These are phyloP conservation scores for Plasmodium adleri DNA, from an alignment of 169 alveolate species.

Conservation along the genomic window DNA sequence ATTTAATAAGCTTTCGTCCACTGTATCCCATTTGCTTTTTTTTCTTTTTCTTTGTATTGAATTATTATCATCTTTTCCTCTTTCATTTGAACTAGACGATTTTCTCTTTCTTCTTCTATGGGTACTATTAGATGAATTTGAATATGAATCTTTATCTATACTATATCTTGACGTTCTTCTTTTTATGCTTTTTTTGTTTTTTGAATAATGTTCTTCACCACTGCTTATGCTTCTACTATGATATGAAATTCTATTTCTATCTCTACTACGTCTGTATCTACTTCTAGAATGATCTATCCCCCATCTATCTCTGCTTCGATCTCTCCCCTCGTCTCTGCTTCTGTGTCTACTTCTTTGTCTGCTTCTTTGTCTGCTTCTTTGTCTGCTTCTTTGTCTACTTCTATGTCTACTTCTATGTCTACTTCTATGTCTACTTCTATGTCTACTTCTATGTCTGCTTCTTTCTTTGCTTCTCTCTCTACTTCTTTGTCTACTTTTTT, in stretches of 20 bases:
- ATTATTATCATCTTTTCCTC: slow-evolving; percentile 12
- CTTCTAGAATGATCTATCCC: not conserved
- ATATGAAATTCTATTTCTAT: slow-evolving; percentile 14
- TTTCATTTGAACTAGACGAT: slow-evolving; percentile 25
- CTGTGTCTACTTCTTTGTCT: slow-evolving; percentile 23
- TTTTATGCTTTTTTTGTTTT: slow-evolving; percentile 21
- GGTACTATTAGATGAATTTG: slow-evolving; percentile 14
- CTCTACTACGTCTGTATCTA: slow-evolving; percentile 38
- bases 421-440: slow-evolving; percentile 10
- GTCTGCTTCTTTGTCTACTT: slow-evolving; percentile 33
- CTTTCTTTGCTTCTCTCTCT: slow-evolving; percentile 25
- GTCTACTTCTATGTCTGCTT: not conserved
- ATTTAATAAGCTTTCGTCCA: slow-evolving; percentile 59
- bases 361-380: slow-evolving; percentile 27
- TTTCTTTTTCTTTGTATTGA: slow-evolving; percentile 14
- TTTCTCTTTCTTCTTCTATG: slow-evolving; percentile 44
- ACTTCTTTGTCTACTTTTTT: not conserved
- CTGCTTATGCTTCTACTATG: slow-evolving; percentile 40
- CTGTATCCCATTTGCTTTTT: slow-evolving; percentile 76
- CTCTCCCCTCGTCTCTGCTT: slow-evolving; percentile 29
- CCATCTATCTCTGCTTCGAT: slow-evolving; percentile 19
- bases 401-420: slow-evolving; percentile 18
- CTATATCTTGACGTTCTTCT: slow-evolving; percentile 26
- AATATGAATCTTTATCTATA: slow-evolving; percentile 46
- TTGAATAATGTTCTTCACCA: slow-evolving; percentile 33